Evolutionary conservation across 139 green algal species (phyloP).

Genomic region (Tetradesmus obliquus): DNA sequence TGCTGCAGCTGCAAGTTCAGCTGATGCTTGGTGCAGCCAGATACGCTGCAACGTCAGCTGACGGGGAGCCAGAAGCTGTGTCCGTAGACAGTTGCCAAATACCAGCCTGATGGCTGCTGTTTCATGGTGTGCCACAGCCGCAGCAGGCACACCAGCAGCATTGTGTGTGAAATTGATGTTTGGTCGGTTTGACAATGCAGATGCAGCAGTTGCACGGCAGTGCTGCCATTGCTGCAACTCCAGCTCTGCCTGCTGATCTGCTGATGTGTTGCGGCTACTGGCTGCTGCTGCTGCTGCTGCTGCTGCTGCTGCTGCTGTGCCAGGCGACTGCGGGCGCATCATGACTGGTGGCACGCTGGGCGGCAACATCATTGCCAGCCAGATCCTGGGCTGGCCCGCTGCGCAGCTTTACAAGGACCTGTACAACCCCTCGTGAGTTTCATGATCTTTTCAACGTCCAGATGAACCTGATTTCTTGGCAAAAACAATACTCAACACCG

Average conservation of each 20-base stretch:
- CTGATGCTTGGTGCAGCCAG: too few relatives aligned
- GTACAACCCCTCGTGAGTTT: conserved; percentile 48
- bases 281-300: not conserved
- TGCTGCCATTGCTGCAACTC: not conserved
- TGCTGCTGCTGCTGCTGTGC: not conserved
- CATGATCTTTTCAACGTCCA: not conserved
- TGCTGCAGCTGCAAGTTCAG: too few relatives aligned
- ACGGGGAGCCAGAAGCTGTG: too few relatives aligned
- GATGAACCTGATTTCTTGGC: too few relatives aligned
- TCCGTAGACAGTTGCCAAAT: too few relatives aligned
- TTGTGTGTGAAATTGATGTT: not conserved
- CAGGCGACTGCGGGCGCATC: conserved; percentile 51
- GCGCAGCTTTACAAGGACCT: conserved; percentile 39
- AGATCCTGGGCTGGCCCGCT: conserved; percentile 41
- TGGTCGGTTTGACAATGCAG: not conserved
- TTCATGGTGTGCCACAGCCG: too few relatives aligned
- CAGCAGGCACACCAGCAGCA: not conserved
- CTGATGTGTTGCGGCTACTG: not conserved
- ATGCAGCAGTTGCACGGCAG: not conserved
- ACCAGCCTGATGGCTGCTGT: too few relatives aligned
- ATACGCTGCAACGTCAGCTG: too few relatives aligned
- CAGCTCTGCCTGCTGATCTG: not conserved
- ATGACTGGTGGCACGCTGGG: conserved; percentile 48
- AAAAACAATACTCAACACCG: not conserved
- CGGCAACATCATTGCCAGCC: conserved; percentile 48